Base-by-base conservation (phyloP, 2,329 filamentous ascomycete genomes). In the Capronia epimyces region DNA sequence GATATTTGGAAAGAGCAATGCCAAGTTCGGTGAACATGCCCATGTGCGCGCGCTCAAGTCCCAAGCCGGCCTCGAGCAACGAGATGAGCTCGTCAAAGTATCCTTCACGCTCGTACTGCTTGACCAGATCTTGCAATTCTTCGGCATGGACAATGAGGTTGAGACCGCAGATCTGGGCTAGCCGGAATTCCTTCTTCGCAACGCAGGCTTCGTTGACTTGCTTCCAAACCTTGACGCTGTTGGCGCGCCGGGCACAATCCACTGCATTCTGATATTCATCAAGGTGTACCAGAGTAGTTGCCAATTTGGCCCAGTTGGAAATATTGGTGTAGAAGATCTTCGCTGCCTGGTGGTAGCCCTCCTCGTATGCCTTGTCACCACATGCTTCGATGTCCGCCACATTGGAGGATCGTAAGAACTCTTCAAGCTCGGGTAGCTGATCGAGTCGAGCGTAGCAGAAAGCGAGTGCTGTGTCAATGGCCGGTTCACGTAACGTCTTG, bases 281-380 rank as follows among this genome's bases (percentile, higher is more conserved):
- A 5, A 98, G 82, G 69, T 97, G 89, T n/a, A 98, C 93, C 54
- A 97, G 81, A 9, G 93, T 98, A 9, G 93, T 97, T 12, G 93
- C 90, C 63, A 98, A 83, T 77, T 98, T 98, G 49, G 91, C 91
- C 93, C 93, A 98, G 80, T 98, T 98, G 48, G 93, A 98, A 67
- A 98, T 95, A 74, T 88, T 97, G 49, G 83, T 89, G 75, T 84
- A 98, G 80, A 97, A 98, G 66, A 98, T 97, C 81, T 98, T 98
- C 59, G 93, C 89, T 37, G 93, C 93, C 76, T 97, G 86, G 65
- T 93, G 91, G 65, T 88, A 84, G 54, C 91, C 91, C 72, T 98
- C 93, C 57, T 84, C 86, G 62, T 95, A 97, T 18, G 93, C 91
- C 77, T 96, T 96, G 78, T 98, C 93, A 76, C 93, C 93, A 53